A percentile compares a stretch with the other conserved stretches of the same genome.
Conservation (phyloP, 352 stramenopile species). For the Poterioochromonas sp. region DNA sequence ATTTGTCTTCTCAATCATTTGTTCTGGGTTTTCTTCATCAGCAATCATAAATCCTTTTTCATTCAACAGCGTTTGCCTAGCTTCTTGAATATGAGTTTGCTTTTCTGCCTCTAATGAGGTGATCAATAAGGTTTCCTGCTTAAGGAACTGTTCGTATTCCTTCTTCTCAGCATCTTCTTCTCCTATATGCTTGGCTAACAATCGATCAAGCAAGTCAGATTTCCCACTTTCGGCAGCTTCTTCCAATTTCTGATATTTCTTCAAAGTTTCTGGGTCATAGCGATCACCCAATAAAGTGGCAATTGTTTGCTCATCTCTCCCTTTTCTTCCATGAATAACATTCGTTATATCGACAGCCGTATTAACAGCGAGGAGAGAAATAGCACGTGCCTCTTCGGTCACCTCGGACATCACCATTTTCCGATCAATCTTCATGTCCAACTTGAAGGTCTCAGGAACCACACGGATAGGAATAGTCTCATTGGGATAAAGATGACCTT, state of each 20-base stretch:
- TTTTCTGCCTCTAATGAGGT: not conserved
- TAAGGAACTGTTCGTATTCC: not conserved
- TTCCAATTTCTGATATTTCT: not conserved
- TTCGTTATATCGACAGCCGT: not conserved
- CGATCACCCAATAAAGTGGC: not conserved
- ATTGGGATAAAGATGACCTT: not conserved
- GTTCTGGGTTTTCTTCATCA: not conserved
- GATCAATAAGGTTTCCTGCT: not conserved
- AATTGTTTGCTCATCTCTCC: not conserved
- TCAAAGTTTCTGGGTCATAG: not conserved
- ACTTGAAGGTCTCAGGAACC: not conserved
- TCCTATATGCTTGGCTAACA: not conserved
- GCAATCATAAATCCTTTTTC: not conserved
- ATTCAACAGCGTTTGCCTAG: not conserved
- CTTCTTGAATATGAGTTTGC: not conserved
- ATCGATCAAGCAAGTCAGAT: too few species aligned
- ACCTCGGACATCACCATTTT: not conserved
- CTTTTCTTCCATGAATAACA: not conserved
- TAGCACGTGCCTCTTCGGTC: not conserved
- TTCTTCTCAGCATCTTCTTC: slow-evolving; percentile 15
- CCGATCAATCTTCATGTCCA: not conserved
- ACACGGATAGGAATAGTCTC: not conserved
- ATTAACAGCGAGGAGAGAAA: not conserved
- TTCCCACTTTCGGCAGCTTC: too few species aligned
- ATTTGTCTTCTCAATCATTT: too few species aligned